Percentiles rank a stretch among this genome's conserved stretches.
phyloP scores from a whole-genome alignment of 176 grass and related monocot genomes.

The Zoysia japonica region DNA sequence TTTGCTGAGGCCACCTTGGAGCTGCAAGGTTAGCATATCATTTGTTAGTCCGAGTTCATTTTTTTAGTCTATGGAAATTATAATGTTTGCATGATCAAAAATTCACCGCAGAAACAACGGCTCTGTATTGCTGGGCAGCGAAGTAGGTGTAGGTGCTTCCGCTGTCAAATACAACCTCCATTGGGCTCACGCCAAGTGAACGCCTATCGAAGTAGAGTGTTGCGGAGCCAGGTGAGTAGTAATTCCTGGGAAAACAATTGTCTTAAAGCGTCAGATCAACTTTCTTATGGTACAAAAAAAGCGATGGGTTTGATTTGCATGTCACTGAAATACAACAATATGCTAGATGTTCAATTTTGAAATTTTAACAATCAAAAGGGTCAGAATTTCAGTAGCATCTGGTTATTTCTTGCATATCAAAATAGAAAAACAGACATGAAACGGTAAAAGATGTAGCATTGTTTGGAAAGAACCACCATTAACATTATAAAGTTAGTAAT shows the following conservation, averaged over 20 bases:
- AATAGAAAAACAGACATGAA: background rate
- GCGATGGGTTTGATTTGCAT: background rate
- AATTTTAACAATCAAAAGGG: background rate
- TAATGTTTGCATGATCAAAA: background rate
- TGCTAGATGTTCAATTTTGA: background rate
- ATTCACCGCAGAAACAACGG: constrained; percentile 77
- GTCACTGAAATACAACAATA: background rate
- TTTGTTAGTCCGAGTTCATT: constrained; percentile 17
- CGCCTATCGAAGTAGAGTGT: constrained; percentile 57
- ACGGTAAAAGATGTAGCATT: background rate
- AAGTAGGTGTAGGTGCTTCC: constrained; percentile 96
- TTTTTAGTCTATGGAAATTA: constrained; percentile 5
- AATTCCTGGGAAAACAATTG: constrained; percentile 54
- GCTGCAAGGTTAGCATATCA: constrained; percentile 45
- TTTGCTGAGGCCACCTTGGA: constrained; percentile 58
- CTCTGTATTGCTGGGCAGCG: constrained; percentile 61
- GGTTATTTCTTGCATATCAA: background rate
- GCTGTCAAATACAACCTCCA: constrained; percentile 86
- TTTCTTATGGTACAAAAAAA: background rate
- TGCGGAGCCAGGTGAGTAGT: constrained; percentile 88
- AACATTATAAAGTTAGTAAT: no score
- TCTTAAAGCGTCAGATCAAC: background rate
- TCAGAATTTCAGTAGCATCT: background rate
- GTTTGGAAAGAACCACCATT: background rate
- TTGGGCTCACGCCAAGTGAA: constrained; percentile 58